Conservation (phyloP, 352 stramenopile species). For the Saprolegnia parasitica region DNA sequence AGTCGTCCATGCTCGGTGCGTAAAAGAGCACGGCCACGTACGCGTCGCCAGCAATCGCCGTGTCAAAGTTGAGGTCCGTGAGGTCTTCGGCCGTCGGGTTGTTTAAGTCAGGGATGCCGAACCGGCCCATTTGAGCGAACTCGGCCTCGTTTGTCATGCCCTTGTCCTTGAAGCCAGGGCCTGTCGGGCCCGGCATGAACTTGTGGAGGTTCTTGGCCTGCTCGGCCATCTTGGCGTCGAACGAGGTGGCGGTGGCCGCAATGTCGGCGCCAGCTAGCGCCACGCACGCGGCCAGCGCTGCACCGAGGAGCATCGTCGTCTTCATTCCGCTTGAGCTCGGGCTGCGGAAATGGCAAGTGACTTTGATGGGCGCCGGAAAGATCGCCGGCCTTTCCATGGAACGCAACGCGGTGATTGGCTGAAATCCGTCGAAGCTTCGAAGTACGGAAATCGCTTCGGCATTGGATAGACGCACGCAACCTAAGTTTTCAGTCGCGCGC, state of each 20-base stretch:
- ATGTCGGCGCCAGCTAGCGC: background rate
- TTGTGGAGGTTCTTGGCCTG: conserved; percentile 28
- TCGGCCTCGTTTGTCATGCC: conserved; percentile 23
- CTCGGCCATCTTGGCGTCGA: conserved; percentile 28
- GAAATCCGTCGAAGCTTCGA: background rate
- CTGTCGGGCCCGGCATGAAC: conserved; percentile 26
- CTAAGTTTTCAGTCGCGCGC: background rate
- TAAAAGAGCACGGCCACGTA: conserved; percentile 28
- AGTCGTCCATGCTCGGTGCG: conserved; percentile 9
- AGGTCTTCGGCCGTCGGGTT: conserved; percentile 22
- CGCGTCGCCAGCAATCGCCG: conserved; percentile 6
- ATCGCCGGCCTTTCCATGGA: background rate
- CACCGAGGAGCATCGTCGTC: background rate
- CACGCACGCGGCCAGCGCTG: background rate
- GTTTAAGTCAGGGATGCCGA: conserved; percentile 27
- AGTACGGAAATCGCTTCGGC: background rate
- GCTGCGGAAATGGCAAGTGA: too few species aligned
- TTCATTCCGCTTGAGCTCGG: background rate
- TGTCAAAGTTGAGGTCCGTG: conserved; percentile 30
- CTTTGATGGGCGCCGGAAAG: background rate
- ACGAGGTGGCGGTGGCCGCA: conserved; percentile 1
- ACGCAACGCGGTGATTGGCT: background rate
- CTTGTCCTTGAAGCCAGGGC: conserved; percentile 25
- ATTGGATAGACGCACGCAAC: background rate
- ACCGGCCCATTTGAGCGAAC: conserved; percentile 27